A percentile compares a stretch with the other conserved stretches of the same genome.
Conservation (phyloP, 352 stramenopile genomes). For the Phytopythium helicoides region DNA sequence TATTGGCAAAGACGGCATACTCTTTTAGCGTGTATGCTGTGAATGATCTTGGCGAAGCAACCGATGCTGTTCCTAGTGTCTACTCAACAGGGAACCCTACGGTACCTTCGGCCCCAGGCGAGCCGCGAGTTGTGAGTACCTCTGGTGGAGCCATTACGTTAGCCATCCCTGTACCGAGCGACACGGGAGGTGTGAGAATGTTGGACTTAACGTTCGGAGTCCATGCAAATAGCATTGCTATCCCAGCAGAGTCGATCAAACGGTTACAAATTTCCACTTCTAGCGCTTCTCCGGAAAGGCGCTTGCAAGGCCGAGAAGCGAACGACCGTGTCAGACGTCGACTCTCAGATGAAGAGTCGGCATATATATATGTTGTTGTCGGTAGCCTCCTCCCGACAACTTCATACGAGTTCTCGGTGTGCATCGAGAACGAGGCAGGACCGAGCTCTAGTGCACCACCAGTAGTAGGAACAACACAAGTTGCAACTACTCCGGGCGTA, state of each 20-base stretch:
- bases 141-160: slow-evolving; percentile 43
- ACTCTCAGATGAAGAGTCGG: not conserved
- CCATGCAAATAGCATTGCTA: slow-evolving; percentile 34
- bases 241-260: slow-evolving; percentile 17
- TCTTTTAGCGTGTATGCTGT: slow-evolving; percentile 47
- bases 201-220: slow-evolving; percentile 32
- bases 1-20: slow-evolving; percentile 39
- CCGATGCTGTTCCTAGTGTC: slow-evolving; percentile 15
- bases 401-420: slow-evolving; percentile 43
- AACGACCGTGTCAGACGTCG: not conserved
- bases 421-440: slow-evolving; percentile 28
- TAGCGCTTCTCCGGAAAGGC: not conserved
- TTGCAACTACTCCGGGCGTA: slow-evolving; percentile 19
- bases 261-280: not conserved
- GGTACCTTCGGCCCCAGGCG: slow-evolving; percentile 21
- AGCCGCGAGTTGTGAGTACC: slow-evolving; percentile 17
- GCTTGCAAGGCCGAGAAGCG: not conserved
- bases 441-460: slow-evolving; percentile 16
- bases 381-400: slow-evolving; percentile 40
- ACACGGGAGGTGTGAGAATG: slow-evolving; percentile 38
- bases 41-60: slow-evolving; percentile 40
- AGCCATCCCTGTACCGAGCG: slow-evolving; percentile 22
- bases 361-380: slow-evolving; percentile 28
- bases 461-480: slow-evolving; percentile 10
- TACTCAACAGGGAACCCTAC: slow-evolving; percentile 30